A percentile compares a stretch with the other conserved stretches of the same genome.
Evolutionary conservation across 1,284 basidiomycete species (phyloP).

Genomic region (Boletus smithii): DNA sequence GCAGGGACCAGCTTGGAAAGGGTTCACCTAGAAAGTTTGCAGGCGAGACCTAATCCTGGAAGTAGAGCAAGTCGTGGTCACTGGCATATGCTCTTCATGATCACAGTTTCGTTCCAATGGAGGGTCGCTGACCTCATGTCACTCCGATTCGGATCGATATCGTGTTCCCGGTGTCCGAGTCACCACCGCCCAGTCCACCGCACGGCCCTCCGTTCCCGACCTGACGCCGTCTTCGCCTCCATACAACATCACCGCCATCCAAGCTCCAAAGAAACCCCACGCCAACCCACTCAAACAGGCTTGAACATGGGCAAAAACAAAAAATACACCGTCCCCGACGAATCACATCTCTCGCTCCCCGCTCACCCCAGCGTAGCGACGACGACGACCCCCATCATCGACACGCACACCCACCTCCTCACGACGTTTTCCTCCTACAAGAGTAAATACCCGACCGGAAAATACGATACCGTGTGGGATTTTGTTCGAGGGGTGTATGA

Average conservation of each 20-base stretch:
- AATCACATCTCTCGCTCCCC: conserved; percentile 33
- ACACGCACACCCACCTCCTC: conserved; percentile 77
- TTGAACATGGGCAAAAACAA: conserved; percentile 37
- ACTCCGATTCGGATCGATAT: neutral
- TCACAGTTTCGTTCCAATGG: no score
- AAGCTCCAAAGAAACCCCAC: no score
- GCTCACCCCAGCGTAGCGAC: conserved; percentile 21
- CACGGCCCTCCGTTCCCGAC: conserved; percentile 4
- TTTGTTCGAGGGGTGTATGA: conserved; percentile 63
- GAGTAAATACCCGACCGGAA: conserved; percentile 53
- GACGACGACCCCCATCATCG: conserved; percentile 49
- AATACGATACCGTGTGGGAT: conserved; percentile 53
- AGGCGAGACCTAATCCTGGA: no score
- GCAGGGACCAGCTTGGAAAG: no score
- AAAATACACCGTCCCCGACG: conserved; percentile 28
- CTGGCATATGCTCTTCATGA: no score
- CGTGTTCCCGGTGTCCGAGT: neutral
- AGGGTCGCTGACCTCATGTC: no score
- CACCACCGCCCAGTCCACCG: neutral
- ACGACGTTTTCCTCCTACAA: conserved; percentile 66
- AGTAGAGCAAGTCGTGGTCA: no score
- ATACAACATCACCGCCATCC: no score
- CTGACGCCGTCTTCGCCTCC: neutral
- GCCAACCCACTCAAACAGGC: no score
- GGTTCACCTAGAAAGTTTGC: no score